Conservation (phyloP, 805 yeast genomes). For the Saturnispora halmiae region DNA sequence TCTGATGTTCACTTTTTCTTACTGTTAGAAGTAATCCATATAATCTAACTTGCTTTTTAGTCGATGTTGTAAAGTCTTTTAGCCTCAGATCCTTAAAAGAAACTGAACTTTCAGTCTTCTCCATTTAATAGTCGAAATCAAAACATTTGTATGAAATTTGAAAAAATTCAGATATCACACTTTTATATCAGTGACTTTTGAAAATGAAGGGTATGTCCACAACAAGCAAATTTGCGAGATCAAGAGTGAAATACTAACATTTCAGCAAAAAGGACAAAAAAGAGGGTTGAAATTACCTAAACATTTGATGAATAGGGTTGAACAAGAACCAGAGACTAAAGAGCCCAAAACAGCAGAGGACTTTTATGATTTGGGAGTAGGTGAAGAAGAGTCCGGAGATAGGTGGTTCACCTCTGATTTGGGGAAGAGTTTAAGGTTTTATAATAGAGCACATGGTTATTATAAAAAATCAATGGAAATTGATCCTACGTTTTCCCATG, state of each 20-base stretch:
- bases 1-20: not conserved
- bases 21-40: conserved; percentile 4
- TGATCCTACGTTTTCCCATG: conserved; percentile 31
- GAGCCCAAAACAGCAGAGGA: conserved; percentile 41
- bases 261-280: conserved; percentile 8
- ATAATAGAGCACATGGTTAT: conserved; percentile 43
- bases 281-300: conserved; percentile 14
- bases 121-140: not conserved
- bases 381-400: conserved; percentile 67
- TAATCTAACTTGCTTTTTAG: conserved; percentile 1
- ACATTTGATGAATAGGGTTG: conserved; percentile 11
- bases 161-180: no score
- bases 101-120: conserved; percentile 3
- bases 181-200: no score
- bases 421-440: conserved; percentile 55
- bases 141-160: not conserved
- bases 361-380: conserved; percentile 45
- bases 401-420: conserved; percentile 62
- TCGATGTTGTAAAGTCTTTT: not conserved
- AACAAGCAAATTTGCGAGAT: no score
- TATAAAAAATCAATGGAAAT: conserved; percentile 33
- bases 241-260: not conserved
- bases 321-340: conserved; percentile 2
- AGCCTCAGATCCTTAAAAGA: conserved; percentile 2
- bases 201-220: conserved; percentile 1